phyloP scores from a whole-genome alignment of 306 rosid genomes.

The Glycine soja region DNA sequence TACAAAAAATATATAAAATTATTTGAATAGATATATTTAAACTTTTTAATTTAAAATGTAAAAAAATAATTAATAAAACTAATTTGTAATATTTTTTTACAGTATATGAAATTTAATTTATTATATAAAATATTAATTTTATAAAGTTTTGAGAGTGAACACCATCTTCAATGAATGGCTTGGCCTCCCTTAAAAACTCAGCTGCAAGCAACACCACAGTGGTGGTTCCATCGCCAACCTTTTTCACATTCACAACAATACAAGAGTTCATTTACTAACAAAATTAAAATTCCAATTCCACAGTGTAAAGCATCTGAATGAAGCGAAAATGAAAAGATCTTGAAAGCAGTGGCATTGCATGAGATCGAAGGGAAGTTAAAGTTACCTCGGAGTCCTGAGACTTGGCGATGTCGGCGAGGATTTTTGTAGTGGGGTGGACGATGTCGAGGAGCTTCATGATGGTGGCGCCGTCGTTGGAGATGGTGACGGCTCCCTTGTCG shows the following conservation, averaged over 20 bases:
- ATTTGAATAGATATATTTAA: too few relatives aligned
- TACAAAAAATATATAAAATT: too few relatives aligned
- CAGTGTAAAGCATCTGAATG: slow-evolving; percentile 9
- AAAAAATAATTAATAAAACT: too few relatives aligned
- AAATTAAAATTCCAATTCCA: slow-evolving; percentile 14
- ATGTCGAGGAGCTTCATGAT: slow-evolving; percentile 96
- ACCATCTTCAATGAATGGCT: slow-evolving; percentile 95
- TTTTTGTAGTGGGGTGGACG: slow-evolving; percentile 96
- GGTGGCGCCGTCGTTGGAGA: slow-evolving; percentile 96
- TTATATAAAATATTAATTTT: too few relatives aligned
- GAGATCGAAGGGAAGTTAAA: slow-evolving; percentile 16
- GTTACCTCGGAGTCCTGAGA: slow-evolving; percentile 98
- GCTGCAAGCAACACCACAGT: slow-evolving; percentile 97
- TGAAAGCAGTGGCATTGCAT: neutral
- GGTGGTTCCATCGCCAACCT: slow-evolving; percentile 99
- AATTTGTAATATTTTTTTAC: too few relatives aligned
- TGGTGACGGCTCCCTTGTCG: slow-evolving; percentile 88
- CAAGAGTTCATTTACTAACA: neutral
- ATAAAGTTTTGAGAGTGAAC: slow-evolving; percentile 95
- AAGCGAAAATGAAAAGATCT: slow-evolving; percentile 1
- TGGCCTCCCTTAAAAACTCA: slow-evolving; percentile 93
- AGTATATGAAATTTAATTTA: too few relatives aligned
- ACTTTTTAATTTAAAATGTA: too few relatives aligned
- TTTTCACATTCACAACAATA: slow-evolving; percentile 30
- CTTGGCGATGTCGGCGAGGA: slow-evolving; percentile 92